Evolutionary conservation across 345 rosid species (phyloP), one percentile per base, ranked within the genome.

Genomic region (Corchorus olitorius): DNA sequence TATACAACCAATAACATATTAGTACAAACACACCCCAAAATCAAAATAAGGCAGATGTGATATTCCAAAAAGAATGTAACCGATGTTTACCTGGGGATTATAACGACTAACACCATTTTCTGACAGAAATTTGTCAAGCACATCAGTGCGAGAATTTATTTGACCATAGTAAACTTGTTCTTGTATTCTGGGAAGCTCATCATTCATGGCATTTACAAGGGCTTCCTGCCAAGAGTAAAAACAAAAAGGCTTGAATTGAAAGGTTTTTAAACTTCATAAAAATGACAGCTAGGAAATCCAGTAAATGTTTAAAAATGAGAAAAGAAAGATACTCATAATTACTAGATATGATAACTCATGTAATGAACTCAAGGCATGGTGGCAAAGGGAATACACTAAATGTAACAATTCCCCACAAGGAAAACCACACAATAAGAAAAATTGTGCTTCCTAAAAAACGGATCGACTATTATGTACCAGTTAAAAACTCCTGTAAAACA

Each of bases 101-200:
- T 96, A 93, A 77, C 98, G 99, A 85, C 86, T 86, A 73, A 96
- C 81, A 80, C 98, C 94, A 86, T 75, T 88, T 88, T 96, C 99
- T 14, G 91, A 87, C 50, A 96, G 87, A 77, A 92, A 83, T 76
- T 93, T 93, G 85, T 96, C 97, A 85, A 93, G 83, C 67, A 96
- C 90, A 81, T 96, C 88, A 65, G 99, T 91, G 67, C 63, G 91
- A 72, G 98, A 89, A 80, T 82, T 92, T 85, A 96, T 89, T 66
- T 92, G 94, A 9, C 99, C 98, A 62, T 86, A 93, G 77, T 96
- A 96, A 81, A 96, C 98, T 85, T 93, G 97, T 81, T 96, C 98
- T 81, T 96, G 99, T 80, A 96, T 89, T 86, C 88, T 96, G 59
- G 93, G 88, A 79, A 93, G 97, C 82, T 96, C 98, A 33, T 92